Conservation (phyloP, 139 green algal species). For the Zygnema circumcarinatum region DNA sequence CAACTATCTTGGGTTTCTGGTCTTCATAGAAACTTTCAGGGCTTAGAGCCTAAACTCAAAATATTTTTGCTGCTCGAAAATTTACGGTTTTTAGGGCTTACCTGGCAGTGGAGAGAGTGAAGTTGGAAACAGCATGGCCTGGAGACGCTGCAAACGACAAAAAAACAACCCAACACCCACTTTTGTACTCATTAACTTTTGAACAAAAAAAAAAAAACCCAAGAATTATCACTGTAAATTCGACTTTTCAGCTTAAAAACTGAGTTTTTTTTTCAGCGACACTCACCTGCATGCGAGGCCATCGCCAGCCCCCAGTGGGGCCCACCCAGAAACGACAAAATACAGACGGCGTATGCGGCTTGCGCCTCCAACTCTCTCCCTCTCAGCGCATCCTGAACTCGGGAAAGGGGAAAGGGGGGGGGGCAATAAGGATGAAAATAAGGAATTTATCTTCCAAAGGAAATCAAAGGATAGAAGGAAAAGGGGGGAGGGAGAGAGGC, state of each 20-base stretch:
- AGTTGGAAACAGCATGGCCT: not conserved
- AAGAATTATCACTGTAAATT: too few species aligned
- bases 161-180: too few species aligned
- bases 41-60: too few species aligned
- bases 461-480: not conserved
- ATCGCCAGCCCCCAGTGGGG: conserved; percentile 91
- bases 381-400: conserved; percentile 26
- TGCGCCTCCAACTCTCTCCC: conserved; percentile 58
- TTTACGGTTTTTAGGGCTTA: conserved; percentile 3
- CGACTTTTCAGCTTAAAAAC: too few species aligned
- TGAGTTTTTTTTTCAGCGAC: too few species aligned
- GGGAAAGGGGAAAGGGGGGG: not conserved
- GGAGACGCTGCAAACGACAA: not conserved
- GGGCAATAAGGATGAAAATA: not conserved
- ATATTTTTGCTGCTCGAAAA: too few species aligned
- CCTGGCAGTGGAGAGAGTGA: conserved; percentile 3
- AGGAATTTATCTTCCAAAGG: too few species aligned
- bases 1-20: too few species aligned
- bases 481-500: not conserved
- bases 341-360: conserved; percentile 78
- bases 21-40: too few species aligned
- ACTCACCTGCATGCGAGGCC: conserved; percentile 46
- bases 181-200: too few species aligned
- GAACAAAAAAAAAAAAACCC: too few species aligned
- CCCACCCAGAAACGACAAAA: conserved; percentile 88